Evolutionary conservation across 2,329 filamentous ascomycete species (phyloP), one percentile per base, ranked within the genome.

Genomic region (Talaromyces funiculosus): DNA sequence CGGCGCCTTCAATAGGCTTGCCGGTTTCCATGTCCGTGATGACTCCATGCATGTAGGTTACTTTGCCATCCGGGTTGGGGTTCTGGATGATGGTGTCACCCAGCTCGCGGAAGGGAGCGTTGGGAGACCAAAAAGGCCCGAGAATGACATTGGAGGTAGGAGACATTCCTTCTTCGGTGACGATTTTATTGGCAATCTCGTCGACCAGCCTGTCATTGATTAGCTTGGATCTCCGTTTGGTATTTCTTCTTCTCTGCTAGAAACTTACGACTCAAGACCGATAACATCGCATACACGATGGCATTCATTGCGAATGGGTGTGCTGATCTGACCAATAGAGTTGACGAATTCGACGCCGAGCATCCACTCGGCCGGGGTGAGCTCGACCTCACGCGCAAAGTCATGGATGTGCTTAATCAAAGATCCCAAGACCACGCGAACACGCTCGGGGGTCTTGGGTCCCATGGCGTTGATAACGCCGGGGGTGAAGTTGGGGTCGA

Each of bases 311-410:
- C 89, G 81, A 67, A 84, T 87, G 71, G 83, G 82, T 59, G 82
- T 82, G 64, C 83, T 88, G 66, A 85, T 83, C 74, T 90, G 85
- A 63, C 89, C 89, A 63, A 90, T 83, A 49, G 84, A 82, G 79
- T 92, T 92, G 77, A 92, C 77, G 72, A 88, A 91, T 68, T 88
- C 81, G 59, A 92, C 87, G 58, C 88, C 89, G 7, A 84, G 75
- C 75, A 90, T 83, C 89, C 89, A 92, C 76, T 92, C 89, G 59
- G 90, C 88, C 33, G 85, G 81, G 18, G 86, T 90, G 56, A 92
- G 83, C 76, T 92, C 88, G 65, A 90, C 84, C 70, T 92, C 89
- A 61, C 89, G 85, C 60, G 85, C 83, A 73, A 92, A 92, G 76
- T 91, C 88, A 78, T 92, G 89, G 61, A 92, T 80, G 77, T 92